Base-by-base conservation (phyloP, 139 green algal species). In the Chlorella sp. region DNA sequence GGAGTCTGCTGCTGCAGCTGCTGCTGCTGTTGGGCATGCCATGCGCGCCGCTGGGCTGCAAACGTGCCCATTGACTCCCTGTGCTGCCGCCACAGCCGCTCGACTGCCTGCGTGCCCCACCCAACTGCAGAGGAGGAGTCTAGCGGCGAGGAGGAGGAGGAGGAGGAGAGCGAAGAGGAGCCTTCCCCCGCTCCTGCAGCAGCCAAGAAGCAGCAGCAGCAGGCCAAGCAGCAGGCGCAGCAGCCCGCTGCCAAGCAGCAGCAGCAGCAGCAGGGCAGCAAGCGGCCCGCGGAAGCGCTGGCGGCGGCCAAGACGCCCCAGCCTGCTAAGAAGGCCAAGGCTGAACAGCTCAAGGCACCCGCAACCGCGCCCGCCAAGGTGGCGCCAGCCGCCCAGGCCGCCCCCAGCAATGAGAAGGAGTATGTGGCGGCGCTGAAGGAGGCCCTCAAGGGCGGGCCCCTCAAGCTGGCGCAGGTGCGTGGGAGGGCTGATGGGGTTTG, bases 251-350 rank as follows among this genome's bases (percentile, higher is more conserved):
- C 71, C 71, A 57, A 57, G 72, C 28, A 80, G 55, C 74, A 81
- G 74, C 51, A 81, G 74, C 74, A 68, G 74, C 70, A 84, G 79
- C 34, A 72, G 76, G 32, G 51, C n/a, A 57, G 32, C 41, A 74
- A 85, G 51, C 60, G 69, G 51, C 51, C 28, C 2, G 60, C 38
- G n/a, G 78, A n/a, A 21, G 23, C 26, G 55, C 36, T 62, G 51
- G 30, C 65, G 1, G 57, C 76, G 3, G 76, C 76, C 9, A 15
- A 82, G 57, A 82, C 76, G 56, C 76, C 76, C 26, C 57, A 99
- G 81, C 96, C 99, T 32, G 96, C 99, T 44, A 93, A 97, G 23
- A 98, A 98, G 81, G 90, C 94, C 30, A 98, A 98, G 81, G 89
- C 92, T 9, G 96, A 99, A 63, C 96, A 97, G 83, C 94, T 92